A percentile compares a stretch with the other conserved stretches of the same genome.
Conservation (phyloP, 352 stramenopile species). For the Peronosclerospora sorghi region DNA sequence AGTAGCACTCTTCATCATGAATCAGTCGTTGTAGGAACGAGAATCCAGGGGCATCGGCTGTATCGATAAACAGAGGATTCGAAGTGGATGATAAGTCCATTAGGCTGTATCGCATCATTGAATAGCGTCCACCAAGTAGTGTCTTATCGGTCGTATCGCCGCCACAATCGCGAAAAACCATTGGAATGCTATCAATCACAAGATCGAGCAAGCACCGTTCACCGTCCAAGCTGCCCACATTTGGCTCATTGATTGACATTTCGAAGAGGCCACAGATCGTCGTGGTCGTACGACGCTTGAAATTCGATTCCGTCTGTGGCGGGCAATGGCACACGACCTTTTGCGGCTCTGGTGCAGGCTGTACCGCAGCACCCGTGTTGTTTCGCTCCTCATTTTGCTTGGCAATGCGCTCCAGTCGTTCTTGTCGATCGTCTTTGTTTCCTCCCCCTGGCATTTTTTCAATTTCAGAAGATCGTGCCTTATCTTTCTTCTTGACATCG, state of each 20-base stretch:
- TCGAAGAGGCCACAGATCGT: slow-evolving; percentile 70
- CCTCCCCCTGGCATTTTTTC: slow-evolving; percentile 64
- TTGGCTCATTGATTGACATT: slow-evolving; percentile 57
- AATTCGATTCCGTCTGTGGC: slow-evolving; percentile 22
- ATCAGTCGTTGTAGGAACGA: slow-evolving; percentile 82
- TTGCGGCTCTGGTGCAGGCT: slow-evolving; percentile 13
- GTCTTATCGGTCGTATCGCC: slow-evolving; percentile 83
- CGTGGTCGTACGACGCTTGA: slow-evolving; percentile 21
- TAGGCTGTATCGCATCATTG: slow-evolving; percentile 62
- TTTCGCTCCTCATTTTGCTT: slow-evolving; percentile 63
- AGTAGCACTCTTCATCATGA: slow-evolving; percentile 83
- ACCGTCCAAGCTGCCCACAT: slow-evolving; percentile 69
- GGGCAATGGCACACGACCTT: slow-evolving; percentile 21
- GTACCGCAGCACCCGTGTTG: slow-evolving; percentile 19
- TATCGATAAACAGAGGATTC: slow-evolving; percentile 52
- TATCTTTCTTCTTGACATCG: slow-evolving; percentile 49
- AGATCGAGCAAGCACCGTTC: slow-evolving; percentile 71
- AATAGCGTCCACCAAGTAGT: slow-evolving; percentile 64
- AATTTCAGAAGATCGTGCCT: slow-evolving; percentile 24
- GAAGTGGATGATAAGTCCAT: slow-evolving; percentile 38
- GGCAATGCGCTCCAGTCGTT: slow-evolving; percentile 52
- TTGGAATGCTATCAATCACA: slow-evolving; percentile 75
- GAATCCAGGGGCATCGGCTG: slow-evolving; percentile 53
- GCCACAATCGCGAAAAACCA: slow-evolving; percentile 78
- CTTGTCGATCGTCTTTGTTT: slow-evolving; percentile 56